Base-by-base conservation (phyloP, 2,329 filamentous ascomycete species). In the Pezicula radicicola region DNA sequence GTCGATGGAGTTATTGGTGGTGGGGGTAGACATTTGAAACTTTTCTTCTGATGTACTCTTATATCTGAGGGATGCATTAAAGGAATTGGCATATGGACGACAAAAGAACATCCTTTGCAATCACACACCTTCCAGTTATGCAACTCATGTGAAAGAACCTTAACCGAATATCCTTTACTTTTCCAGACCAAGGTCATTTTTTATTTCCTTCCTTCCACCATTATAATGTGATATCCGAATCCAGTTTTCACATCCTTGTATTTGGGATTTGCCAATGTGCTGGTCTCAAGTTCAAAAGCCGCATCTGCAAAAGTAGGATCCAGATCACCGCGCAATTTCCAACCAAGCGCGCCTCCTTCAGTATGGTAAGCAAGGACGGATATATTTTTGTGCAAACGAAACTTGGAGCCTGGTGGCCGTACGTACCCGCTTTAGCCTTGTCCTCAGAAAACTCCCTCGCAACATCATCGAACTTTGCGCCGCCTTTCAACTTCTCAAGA, bases 161-260 rank as follows among this genome's bases (percentile, higher is more conserved):
- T 16, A 19, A 47, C 46, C 46, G 19, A 41, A 52, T 42, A 47
- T 36, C 35, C 44, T 33, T 21, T 21, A 4, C 21, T 48, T 47
- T 37, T 36, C 44, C 10, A 39, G 42, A 25, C 15, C 16, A 30
- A 35, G 19, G 41, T 13, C 13, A 33, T 19, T n/a, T 49, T 40
- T 60, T 49, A 68, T 52, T 68, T 68, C 36, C 66, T 60, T 15
- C 65, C 66, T 35, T 68, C 66, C 9, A 91, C 88, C 84, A 91
- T 90, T 58, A 92, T 82, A 57, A 92, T 83, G 68, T 92, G 88
- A 73, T 91, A 91, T 1, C 88, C 89, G 70, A 88, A 86, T 1
- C 74, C 77, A 1, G 88, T 91, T 75, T 89, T 91, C 19, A 78
- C 84, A 72, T 91, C 85, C 1, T 75, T 87, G 64, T 80, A 79